These are phyloP conservation scores for Paradendryphiella salina DNA, from an alignment of 2,329 filamentous ascomycete genomes.

Conservation along the genomic window DNA sequence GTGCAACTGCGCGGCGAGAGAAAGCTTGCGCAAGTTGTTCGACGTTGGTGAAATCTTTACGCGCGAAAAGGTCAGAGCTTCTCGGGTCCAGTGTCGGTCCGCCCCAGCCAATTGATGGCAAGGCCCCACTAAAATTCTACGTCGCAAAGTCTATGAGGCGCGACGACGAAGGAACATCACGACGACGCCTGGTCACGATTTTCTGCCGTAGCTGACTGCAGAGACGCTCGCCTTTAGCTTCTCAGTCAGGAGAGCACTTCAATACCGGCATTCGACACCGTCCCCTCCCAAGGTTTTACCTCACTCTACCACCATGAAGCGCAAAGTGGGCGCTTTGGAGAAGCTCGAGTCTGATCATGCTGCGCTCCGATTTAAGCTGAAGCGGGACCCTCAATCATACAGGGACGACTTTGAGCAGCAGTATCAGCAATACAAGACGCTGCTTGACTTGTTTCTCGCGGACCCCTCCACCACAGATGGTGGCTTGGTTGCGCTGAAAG, in stretches of 20 bases:
- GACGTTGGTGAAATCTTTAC: constrained; percentile 13
- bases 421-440: constrained; percentile 88
- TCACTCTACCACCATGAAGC: constrained; percentile 61
- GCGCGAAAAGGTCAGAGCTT: constrained; percentile 15
- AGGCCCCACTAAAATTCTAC: constrained; percentile 24
- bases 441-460: constrained; percentile 87
- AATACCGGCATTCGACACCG: background rate
- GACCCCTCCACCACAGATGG: constrained; percentile 78
- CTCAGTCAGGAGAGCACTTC: background rate
- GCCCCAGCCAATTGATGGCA: constrained; percentile 14
- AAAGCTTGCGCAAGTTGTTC: constrained; percentile 5
- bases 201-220: background rate
- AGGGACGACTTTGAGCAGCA: constrained; percentile 85
- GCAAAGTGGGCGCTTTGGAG: constrained; percentile 88
- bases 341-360: constrained; percentile 79
- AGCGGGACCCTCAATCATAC: constrained; percentile 72
- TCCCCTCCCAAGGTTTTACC: background rate
- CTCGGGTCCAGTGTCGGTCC: constrained; percentile 19
- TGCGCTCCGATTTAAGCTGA: constrained; percentile 78
- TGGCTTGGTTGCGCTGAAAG: constrained; percentile 80
- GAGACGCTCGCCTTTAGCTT: background rate
- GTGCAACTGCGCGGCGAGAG: constrained; percentile 6
- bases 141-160: constrained; percentile 18
- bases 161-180: background rate
- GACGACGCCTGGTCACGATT: background rate